Percentiles rank a stretch among this genome's conserved stretches.
Evolutionary conservation across 805 yeast genomes (phyloP).

Genomic region (Pichia exigua): DNA sequence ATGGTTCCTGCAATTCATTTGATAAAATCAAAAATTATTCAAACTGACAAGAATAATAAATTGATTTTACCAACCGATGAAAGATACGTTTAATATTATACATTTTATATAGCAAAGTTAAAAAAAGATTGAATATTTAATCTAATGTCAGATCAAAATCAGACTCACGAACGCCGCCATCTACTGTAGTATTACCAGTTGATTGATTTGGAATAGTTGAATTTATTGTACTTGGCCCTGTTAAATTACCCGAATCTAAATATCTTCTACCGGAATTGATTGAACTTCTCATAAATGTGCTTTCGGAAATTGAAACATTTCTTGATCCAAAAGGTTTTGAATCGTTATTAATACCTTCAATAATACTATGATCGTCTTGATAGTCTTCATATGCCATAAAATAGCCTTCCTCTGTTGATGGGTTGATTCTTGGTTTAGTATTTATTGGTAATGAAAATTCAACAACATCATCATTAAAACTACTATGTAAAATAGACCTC

Average conservation of each 20-base stretch:
- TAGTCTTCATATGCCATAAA: constrained; percentile 33
- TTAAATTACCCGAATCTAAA: constrained; percentile 4
- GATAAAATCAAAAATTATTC: constrained; percentile 75
- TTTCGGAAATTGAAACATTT: constrained; percentile 7
- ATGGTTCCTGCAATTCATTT: constrained; percentile 85
- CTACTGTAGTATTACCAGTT: constrained; percentile 15
- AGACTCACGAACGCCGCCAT: constrained; percentile 15
- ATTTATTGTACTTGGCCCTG: constrained; percentile 5
- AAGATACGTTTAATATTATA: constrained; percentile 4
- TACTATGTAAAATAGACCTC: constrained; percentile 7
- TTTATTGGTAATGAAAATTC: background rate
- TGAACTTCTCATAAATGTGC: constrained; percentile 6
- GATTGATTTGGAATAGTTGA: constrained; percentile 6
- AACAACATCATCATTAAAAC: constrained; percentile 8
- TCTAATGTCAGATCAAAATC: constrained; percentile 28
- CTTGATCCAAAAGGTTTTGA: background rate
- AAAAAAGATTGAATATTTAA: constrained; percentile 4
- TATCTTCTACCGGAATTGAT: background rate
- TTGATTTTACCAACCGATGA: constrained; percentile 12
- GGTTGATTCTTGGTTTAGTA: background rate
- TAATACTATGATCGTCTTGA: constrained; percentile 27
- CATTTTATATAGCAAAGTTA: background rate
- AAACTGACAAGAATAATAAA: constrained; percentile 27
- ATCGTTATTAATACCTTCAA: constrained; percentile 1
- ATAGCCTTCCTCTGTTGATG: constrained; percentile 19